Conservation (phyloP, 768 basidiomycete species). For the Termitomyces sp. region DNA sequence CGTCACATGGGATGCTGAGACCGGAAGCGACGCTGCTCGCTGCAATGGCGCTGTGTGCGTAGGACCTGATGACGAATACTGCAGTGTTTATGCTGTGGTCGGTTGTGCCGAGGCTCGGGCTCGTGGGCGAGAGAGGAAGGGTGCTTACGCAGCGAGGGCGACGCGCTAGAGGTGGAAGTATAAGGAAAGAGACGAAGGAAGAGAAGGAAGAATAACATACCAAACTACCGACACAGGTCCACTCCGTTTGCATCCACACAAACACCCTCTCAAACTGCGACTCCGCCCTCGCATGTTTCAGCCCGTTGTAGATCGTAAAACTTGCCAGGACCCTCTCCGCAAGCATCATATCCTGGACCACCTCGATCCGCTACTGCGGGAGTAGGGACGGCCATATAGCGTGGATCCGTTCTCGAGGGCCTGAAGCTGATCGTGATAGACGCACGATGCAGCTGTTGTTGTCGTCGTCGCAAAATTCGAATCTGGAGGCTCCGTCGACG, state of each 20-base stretch:
- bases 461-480: not conserved
- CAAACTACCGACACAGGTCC: constrained; percentile 63
- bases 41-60: constrained; percentile 51
- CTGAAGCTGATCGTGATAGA: no score
- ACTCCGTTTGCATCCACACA: constrained; percentile 50
- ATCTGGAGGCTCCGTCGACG: constrained; percentile 19
- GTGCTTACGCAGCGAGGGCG: constrained; percentile 52
- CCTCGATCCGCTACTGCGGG: constrained; percentile 34
- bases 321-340: constrained; percentile 41
- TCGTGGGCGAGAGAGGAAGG: not conserved
- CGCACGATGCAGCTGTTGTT: no score
- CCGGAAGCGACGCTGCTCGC: constrained; percentile 58
- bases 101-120: not conserved
- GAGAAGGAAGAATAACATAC: constrained; percentile 23
- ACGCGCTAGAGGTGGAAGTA: constrained; percentile 38
- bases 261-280: constrained; percentile 52
- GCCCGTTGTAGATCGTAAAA: constrained; percentile 56
- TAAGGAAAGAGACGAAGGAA: not conserved
- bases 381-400: constrained; percentile 16
- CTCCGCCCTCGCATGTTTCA: constrained; percentile 42
- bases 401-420: not conserved
- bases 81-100: constrained; percentile 37
- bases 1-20: constrained; percentile 58
- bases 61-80: constrained; percentile 57
- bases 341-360: constrained; percentile 22